Conservation (phyloP, 495 filamentous ascomycete species). For the Podospora conica region DNA sequence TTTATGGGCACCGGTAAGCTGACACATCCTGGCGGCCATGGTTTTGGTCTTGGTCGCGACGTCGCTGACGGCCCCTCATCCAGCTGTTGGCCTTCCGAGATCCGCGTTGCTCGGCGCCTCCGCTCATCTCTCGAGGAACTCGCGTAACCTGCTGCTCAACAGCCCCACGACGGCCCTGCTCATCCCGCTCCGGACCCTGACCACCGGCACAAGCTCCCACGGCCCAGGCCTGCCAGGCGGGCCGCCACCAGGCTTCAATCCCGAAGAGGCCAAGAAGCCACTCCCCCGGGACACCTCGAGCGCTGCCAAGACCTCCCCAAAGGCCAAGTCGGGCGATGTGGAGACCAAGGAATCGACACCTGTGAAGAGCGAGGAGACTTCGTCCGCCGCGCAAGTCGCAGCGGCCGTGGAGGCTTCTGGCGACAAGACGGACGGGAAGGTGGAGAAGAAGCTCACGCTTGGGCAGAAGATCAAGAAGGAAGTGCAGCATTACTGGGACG, state of each 20-base stretch:
- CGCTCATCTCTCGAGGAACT: conserved; percentile 52
- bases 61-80: conserved; percentile 10
- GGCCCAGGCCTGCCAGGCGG: conserved; percentile 45
- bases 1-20: conserved; percentile 41
- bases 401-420: conserved; percentile 28
- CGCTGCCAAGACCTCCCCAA: conserved; percentile 33
- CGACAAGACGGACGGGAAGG: conserved; percentile 50
- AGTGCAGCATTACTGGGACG: conserved; percentile 93
- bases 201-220: conserved; percentile 58
- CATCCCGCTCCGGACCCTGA: conserved; percentile 56
- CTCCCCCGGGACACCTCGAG: conserved; percentile 47
- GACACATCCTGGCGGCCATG: conserved; percentile 11
- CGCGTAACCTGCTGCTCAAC: conserved; percentile 52
- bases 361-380: conserved; percentile 29
- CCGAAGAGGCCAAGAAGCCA: conserved; percentile 85
- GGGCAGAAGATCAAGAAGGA: conserved; percentile 92
- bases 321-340: conserved; percentile 26
- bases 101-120: conserved; percentile 39
- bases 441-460: conserved; percentile 72
- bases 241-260: conserved; percentile 91
- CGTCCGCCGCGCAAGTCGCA: conserved; percentile 26
- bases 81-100: conserved; percentile 35
- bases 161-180: conserved; percentile 59
- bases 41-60: not conserved
- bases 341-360: conserved; percentile 21